phyloP scores from a whole-genome alignment of 2,329 filamentous ascomycete genomes.

The Sclerotinia nivalis region DNA sequence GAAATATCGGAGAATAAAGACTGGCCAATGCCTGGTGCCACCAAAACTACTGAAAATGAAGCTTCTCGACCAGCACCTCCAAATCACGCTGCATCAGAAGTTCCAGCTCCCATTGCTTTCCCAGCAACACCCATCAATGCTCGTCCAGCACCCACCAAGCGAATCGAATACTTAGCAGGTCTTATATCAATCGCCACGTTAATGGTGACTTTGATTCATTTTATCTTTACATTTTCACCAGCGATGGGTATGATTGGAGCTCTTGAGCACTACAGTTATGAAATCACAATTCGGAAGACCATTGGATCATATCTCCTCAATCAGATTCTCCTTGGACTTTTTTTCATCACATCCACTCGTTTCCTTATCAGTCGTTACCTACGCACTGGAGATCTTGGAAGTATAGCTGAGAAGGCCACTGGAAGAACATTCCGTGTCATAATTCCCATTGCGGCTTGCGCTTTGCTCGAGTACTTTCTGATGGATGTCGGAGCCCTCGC shows the following conservation, averaged over 20 bases:
- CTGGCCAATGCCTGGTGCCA: not conserved
- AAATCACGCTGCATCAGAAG: conserved; percentile 6
- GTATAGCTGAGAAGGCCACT: conserved; percentile 48
- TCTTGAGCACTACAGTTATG: conserved; percentile 43
- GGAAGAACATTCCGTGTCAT: conserved; percentile 49
- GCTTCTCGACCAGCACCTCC: not conserved
- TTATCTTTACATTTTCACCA: conserved; percentile 47
- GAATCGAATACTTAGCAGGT: conserved; percentile 50
- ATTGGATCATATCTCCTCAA: conserved; percentile 48
- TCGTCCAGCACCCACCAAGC: conserved; percentile 24
- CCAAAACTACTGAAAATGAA: not conserved
- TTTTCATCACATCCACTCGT: conserved; percentile 50
- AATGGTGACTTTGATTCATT: conserved; percentile 49
- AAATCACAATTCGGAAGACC: conserved; percentile 46
- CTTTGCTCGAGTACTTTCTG: conserved; percentile 49
- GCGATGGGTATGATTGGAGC: conserved; percentile 44
- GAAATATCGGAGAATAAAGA: not conserved
- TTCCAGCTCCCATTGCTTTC: not conserved
- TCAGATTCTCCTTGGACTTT: conserved; percentile 51
- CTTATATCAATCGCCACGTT: conserved; percentile 48
- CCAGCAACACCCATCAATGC: conserved; percentile 10
- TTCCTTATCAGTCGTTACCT: conserved; percentile 49
- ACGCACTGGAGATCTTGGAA: conserved; percentile 45
- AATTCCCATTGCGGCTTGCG: conserved; percentile 47
- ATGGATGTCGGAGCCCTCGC: conserved; percentile 47